phyloP scores from a whole-genome alignment of 2,329 filamentous ascomycete species.

The Apiospora sp. region DNA sequence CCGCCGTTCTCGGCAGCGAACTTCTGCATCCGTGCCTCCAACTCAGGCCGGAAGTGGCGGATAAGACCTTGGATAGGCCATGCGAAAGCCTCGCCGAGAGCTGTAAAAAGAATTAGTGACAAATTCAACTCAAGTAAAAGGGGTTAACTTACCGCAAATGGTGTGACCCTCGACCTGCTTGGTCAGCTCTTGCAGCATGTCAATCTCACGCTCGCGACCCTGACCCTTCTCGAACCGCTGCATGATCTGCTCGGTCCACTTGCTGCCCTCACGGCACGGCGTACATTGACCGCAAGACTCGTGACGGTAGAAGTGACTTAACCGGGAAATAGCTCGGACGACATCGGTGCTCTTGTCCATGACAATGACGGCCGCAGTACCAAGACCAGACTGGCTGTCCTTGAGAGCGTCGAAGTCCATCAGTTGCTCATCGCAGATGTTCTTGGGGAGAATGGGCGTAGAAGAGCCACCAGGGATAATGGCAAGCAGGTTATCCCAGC shows the following conservation, averaged over 20 bases:
- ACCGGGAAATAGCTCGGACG: conserved; percentile 89
- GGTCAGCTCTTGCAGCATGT: conserved; percentile 98
- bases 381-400: conserved; percentile 96
- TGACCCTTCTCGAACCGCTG: conserved; percentile 91
- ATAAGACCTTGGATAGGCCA: conserved; percentile 99
- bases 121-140: not conserved
- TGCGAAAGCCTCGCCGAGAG: conserved; percentile 95
- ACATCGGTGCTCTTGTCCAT: conserved; percentile 99
- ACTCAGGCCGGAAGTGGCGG: conserved; percentile 95
- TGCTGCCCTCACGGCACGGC: conserved; percentile 97
- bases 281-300: conserved; percentile 99
- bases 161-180: conserved; percentile 99
- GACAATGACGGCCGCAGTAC: conserved; percentile 96
- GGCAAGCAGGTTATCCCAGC: conserved; percentile 97
- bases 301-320: conserved; percentile 98
- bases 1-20: conserved; percentile 79
- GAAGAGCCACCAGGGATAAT: conserved; percentile 97
- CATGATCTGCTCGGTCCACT: conserved; percentile 99
- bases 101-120: conserved; percentile 51
- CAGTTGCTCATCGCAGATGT: conserved; percentile 89
- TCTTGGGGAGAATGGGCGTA: conserved; percentile 92
- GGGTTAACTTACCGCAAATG: conserved; percentile 80
- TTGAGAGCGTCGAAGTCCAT: conserved; percentile 99
- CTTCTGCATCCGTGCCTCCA: conserved; percentile 88
- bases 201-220: conserved; percentile 90